Conservation (phyloP, 2,329 filamentous ascomycete genomes). For the Diplodia corticola region DNA sequence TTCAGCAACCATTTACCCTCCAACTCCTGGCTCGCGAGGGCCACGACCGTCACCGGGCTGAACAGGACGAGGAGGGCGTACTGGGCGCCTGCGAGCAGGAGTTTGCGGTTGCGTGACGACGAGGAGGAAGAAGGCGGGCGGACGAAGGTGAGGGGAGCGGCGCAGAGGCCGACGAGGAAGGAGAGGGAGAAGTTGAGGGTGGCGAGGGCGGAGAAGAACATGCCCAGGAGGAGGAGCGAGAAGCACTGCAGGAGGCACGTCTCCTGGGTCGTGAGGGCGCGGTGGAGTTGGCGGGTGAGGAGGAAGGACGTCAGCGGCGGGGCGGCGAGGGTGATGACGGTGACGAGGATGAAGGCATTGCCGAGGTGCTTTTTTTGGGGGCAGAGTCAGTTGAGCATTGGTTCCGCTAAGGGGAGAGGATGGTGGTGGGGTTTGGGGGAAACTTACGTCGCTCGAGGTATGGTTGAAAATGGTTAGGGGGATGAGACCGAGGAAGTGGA, state of each 20-base stretch:
- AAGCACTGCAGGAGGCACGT: conserved; percentile 82
- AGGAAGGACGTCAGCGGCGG: conserved; percentile 35
- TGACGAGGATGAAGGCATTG: conserved; percentile 33
- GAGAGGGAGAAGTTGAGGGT: conserved; percentile 94
- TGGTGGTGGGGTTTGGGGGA: conserved; percentile 47
- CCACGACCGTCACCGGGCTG: conserved; percentile 37
- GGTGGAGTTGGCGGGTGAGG: conserved; percentile 38
- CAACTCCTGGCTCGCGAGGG: conserved; percentile 29
- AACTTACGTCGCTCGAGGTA: conserved; percentile 65
- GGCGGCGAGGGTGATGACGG: conserved; percentile 36
- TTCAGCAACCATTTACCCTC: conserved; percentile 42
- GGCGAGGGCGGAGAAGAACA: conserved; percentile 87
- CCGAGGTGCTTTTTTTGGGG: conserved; percentile 26
- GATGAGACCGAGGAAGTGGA: conserved; percentile 75
- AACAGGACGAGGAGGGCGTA: conserved; percentile 31
- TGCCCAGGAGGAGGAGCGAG: conserved; percentile 86
- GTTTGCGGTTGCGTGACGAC: conserved; percentile 16
- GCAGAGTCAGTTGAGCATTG: conserved; percentile 31
- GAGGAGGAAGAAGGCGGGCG: neutral
- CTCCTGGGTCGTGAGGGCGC: conserved; percentile 66
- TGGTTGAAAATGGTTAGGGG: conserved; percentile 88
- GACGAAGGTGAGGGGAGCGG: conserved; percentile 77
- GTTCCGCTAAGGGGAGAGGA: too few species aligned
- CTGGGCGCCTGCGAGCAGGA: conserved; percentile 24
- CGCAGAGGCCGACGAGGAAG: conserved; percentile 78